A percentile compares a stretch with the other conserved stretches of the same genome.
Evolutionary conservation across 495 filamentous ascomycete species (phyloP).

Genomic region (Polyplosphaeria fusca): DNA sequence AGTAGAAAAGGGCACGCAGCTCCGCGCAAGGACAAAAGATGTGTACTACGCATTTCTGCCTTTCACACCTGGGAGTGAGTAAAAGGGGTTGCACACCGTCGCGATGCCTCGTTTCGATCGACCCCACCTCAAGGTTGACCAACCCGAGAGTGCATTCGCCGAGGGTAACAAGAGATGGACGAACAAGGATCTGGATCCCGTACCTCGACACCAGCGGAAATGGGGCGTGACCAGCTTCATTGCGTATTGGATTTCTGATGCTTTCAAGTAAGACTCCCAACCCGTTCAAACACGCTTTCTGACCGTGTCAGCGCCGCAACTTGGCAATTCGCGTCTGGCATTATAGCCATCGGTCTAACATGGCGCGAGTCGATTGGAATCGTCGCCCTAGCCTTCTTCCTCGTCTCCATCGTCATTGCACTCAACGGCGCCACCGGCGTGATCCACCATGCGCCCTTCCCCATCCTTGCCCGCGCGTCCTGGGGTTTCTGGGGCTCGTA

Average conservation of each 20-base stretch:
- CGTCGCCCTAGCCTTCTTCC: conserved; percentile 60
- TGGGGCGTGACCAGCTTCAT: conserved; percentile 33
- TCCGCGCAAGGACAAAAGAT: not conserved
- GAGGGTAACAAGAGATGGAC: conserved; percentile 35
- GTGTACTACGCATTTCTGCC: not conserved
- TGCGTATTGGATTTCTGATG: conserved; percentile 37
- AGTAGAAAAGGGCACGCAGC: not conserved
- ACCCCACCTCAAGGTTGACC: conserved; percentile 33
- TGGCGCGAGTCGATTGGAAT: conserved; percentile 60
- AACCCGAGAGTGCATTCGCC: conserved; percentile 34
- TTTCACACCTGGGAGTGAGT: not conserved
- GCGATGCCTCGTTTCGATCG: conserved; percentile 20
- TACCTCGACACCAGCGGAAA: conserved; percentile 28
- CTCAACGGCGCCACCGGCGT: conserved; percentile 53
- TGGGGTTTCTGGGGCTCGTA: conserved; percentile 71
- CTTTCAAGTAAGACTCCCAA: conserved; percentile 30
- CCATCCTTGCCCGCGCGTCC: conserved; percentile 61
- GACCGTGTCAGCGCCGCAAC: conserved; percentile 29
- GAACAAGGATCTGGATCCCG: conserved; percentile 35
- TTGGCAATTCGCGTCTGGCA: conserved; percentile 34
- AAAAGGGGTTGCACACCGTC: too few relatives aligned
- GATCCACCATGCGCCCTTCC: conserved; percentile 64
- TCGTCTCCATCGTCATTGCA: conserved; percentile 60
- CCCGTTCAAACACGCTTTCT: not conserved
- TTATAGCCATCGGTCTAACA: conserved; percentile 42